A percentile compares a stretch with the other conserved stretches of the same genome.
These are phyloP conservation scores for Trichoderma hamatum DNA, from an alignment of 2,329 filamentous ascomycete species.

Conservation along the genomic window DNA sequence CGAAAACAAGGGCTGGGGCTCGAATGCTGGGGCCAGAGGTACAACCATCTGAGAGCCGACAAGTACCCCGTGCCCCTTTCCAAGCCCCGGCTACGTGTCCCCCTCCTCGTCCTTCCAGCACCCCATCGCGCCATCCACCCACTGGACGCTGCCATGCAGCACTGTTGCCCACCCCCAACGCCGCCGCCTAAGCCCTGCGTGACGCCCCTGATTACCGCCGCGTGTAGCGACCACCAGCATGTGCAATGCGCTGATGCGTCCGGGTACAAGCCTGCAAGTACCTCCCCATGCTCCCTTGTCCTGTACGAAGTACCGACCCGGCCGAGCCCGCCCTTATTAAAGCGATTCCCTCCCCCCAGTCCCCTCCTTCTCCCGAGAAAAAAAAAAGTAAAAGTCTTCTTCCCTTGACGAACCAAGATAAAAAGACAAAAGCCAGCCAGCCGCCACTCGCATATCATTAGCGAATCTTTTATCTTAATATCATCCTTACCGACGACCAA, in stretches of 20 bases:
- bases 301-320: slow-evolving; percentile 35
- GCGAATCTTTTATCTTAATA: slow-evolving; percentile 12
- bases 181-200: slow-evolving; percentile 27
- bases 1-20: slow-evolving; percentile 14
- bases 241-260: slow-evolving; percentile 21
- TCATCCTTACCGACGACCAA: slow-evolving; percentile 18
- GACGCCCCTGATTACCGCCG: slow-evolving; percentile 35
- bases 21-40: slow-evolving; percentile 26
- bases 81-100: slow-evolving; percentile 27
- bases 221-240: slow-evolving; percentile 34
- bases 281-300: slow-evolving; percentile 21
- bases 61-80: slow-evolving; percentile 30
- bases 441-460: neutral
- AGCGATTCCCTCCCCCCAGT: slow-evolving; percentile 34
- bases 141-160: slow-evolving; percentile 26
- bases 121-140: slow-evolving; percentile 26
- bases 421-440: slow-evolving; percentile 9
- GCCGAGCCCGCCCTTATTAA: slow-evolving; percentile 41
- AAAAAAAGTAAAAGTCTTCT: slow-evolving; percentile 29
- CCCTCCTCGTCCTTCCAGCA: slow-evolving; percentile 25
- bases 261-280: slow-evolving; percentile 30
- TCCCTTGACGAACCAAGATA: slow-evolving; percentile 21
- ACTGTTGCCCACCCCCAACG: slow-evolving; percentile 20
- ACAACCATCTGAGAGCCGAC: slow-evolving; percentile 29
- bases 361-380: slow-evolving; percentile 30